Percentiles rank a stretch among this genome's conserved stretches.
phyloP scores from a whole-genome alignment of 208 protist species.

The Balamuthia mandrillaris region DNA sequence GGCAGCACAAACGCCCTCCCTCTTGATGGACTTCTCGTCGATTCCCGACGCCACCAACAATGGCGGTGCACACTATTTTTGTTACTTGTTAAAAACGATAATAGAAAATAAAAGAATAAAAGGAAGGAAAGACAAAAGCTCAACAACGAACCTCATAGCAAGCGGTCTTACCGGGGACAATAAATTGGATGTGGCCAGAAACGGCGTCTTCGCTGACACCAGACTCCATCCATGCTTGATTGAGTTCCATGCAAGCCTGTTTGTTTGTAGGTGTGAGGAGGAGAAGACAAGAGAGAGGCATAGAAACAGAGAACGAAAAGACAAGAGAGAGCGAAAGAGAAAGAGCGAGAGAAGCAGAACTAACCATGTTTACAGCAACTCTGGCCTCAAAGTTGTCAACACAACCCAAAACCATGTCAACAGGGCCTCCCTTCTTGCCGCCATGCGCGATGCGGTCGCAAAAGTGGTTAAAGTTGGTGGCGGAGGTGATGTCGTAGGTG shows the following conservation, averaged over 20 bases:
- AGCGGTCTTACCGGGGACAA: constrained; percentile 84
- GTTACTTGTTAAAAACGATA: constrained; percentile 3
- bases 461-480: constrained; percentile 86
- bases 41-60: constrained; percentile 85
- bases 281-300: too few species aligned
- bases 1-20: constrained; percentile 94
- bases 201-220: constrained; percentile 94
- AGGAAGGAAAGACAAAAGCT: background rate
- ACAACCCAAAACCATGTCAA: constrained; percentile 89
- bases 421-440: constrained; percentile 48
- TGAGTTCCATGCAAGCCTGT: constrained; percentile 82
- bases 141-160: constrained; percentile 69
- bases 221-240: constrained; percentile 89
- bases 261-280: background rate
- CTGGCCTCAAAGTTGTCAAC: constrained; percentile 96
- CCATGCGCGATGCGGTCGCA: constrained; percentile 66
- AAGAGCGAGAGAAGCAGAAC: background rate
- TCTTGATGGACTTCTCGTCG: constrained; percentile 80
- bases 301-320: too few species aligned
- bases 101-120: background rate
- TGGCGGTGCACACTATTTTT: constrained; percentile 83
- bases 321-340: background rate
- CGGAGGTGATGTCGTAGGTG: constrained; percentile 87
- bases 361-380: constrained; percentile 85
- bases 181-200: constrained; percentile 94